phyloP scores from a whole-genome alignment of 2,329 filamentous ascomycete genomes.

The Colletotrichum eremochloae region DNA sequence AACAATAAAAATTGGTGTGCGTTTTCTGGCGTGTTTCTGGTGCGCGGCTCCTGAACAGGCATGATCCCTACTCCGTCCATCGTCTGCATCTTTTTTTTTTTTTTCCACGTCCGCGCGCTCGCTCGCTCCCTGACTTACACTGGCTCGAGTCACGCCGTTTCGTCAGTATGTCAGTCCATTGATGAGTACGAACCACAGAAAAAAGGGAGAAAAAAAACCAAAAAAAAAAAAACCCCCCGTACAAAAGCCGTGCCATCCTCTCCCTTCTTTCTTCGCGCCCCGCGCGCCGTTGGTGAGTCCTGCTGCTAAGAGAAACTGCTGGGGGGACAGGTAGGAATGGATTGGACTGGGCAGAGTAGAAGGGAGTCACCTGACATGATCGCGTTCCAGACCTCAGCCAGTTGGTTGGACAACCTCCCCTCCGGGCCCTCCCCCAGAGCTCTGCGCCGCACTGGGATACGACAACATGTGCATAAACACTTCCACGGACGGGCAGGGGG shows the following conservation, averaged over 20 bases:
- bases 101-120: neutral
- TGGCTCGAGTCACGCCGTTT: conserved; percentile 1
- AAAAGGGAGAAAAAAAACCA: no score
- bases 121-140: neutral
- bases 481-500: neutral
- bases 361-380: conserved; percentile 32
- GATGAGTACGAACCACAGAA: neutral
- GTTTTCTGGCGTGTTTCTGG: neutral
- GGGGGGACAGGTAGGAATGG: neutral
- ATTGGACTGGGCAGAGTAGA: neutral
- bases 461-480: neutral
- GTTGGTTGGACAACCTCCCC: neutral
- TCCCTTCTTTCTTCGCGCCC: neutral
- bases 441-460: neutral
- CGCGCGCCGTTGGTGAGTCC: conserved; percentile 7
- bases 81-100: conserved; percentile 7
- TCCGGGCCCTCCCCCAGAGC: neutral
- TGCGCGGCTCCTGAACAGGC: conserved; percentile 33
- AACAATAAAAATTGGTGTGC: no score
- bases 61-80: conserved; percentile 36
- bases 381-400: conserved; percentile 26
- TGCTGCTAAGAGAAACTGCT: neutral
- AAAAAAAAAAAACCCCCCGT: neutral
- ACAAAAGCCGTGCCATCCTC: neutral
- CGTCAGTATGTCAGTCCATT: neutral